A percentile compares a stretch with the other conserved stretches of the same genome.
Conservation (phyloP, 345 rosid genomes). For the Hirschfeldia incana region DNA sequence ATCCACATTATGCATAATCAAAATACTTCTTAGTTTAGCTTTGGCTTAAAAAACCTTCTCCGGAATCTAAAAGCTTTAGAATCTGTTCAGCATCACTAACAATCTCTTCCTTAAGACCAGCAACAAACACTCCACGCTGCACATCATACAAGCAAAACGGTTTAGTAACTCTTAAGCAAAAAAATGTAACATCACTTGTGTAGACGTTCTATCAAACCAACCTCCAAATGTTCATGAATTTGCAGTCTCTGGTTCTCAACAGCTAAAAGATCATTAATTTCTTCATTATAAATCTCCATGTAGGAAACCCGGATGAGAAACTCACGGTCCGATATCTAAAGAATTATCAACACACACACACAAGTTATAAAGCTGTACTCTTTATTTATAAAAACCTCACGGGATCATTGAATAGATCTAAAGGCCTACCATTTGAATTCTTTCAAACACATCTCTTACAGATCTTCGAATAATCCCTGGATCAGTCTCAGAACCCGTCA, state of each 20-base stretch:
- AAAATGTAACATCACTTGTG: background rate
- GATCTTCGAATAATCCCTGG: constrained; percentile 80
- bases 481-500: constrained; percentile 81
- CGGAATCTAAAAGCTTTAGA: constrained; percentile 71
- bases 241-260: constrained; percentile 83
- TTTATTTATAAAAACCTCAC: background rate
- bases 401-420: background rate
- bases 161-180: constrained; percentile 8
- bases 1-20: background rate
- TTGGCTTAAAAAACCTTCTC: constrained; percentile 71
- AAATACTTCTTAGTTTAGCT: background rate
- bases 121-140: constrained; percentile 87
- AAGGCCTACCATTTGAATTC: constrained; percentile 49
- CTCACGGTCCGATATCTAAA: constrained; percentile 73
- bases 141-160: constrained; percentile 26
- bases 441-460: constrained; percentile 66
- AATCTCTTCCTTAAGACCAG: constrained; percentile 85
- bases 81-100: constrained; percentile 84
- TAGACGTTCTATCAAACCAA: background rate
- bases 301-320: constrained; percentile 90
- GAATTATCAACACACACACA: constrained; percentile 27
- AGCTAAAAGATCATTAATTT: constrained; percentile 81
- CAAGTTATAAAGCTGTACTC: constrained; percentile 2
- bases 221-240: constrained; percentile 67
- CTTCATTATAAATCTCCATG: constrained; percentile 94